Evolutionary conservation across 352 stramenopile genomes (phyloP).

Genomic region (Pelagophyceae sp.): DNA sequence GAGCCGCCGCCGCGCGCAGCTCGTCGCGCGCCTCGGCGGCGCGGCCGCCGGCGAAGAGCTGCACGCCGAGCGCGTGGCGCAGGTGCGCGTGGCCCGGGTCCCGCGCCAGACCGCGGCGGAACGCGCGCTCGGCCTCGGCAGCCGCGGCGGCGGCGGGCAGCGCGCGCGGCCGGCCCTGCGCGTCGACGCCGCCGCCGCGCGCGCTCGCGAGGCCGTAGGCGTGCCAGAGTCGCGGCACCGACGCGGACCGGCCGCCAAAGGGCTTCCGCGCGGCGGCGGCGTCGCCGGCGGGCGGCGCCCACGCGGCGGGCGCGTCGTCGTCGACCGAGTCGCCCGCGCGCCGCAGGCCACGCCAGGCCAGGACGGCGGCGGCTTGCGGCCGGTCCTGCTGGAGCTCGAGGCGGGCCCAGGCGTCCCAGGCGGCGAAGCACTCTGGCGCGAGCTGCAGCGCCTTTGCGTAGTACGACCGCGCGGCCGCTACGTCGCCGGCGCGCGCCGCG

Average conservation of each 20-base stretch:
- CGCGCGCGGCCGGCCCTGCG: not conserved
- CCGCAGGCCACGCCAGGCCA: not conserved
- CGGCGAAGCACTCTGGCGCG: not conserved
- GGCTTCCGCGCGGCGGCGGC: too few relatives aligned
- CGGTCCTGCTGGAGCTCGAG: not conserved
- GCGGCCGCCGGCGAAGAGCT: not conserved
- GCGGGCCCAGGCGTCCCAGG: slow-evolving; percentile 12
- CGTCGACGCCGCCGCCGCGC: not conserved
- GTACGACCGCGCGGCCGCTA: not conserved
- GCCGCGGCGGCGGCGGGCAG: not conserved
- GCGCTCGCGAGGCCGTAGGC: not conserved
- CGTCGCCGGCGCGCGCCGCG: not conserved
- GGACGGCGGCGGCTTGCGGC: not conserved
- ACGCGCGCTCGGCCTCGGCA: not conserved
- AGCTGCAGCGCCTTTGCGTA: not conserved
- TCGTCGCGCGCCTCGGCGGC: not conserved
- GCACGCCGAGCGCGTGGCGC: slow-evolving; percentile 4
- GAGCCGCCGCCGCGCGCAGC: not conserved
- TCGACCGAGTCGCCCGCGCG: not conserved
- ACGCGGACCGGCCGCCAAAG: not conserved
- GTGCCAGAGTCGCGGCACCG: not conserved
- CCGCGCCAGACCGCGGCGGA: not conserved
- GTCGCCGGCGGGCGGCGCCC: too few relatives aligned
- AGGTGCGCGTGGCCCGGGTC: not conserved
- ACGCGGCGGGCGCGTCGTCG: too few relatives aligned